Conservation (phyloP, 257 asterid genomes). For the Solanum chiquidenum region DNA sequence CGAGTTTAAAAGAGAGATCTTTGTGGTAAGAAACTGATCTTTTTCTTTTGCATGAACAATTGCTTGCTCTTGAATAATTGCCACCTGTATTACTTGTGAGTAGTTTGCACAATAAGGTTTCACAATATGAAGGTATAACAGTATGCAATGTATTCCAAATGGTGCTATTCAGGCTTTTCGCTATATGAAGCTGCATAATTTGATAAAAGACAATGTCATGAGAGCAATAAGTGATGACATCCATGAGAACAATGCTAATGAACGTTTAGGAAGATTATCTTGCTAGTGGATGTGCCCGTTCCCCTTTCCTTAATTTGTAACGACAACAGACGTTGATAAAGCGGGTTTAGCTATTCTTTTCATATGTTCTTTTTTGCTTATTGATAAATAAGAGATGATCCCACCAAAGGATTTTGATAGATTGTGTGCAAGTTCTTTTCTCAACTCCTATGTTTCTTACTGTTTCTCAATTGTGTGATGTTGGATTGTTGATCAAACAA, state of each 20-base stretch:
- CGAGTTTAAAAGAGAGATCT: conserved; percentile 84
- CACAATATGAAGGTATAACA: background rate
- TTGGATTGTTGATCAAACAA: background rate
- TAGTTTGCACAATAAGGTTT: background rate
- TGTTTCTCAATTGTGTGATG: background rate
- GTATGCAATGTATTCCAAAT: background rate
- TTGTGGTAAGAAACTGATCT: conserved; percentile 56
- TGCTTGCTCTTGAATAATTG: background rate
- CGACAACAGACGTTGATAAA: background rate
- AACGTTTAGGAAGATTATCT: background rate
- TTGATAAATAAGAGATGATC: background rate
- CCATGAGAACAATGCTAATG: background rate
- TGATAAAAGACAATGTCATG: background rate
- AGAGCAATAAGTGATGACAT: background rate
- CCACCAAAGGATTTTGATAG: too few species aligned
- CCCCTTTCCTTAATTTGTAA: background rate
- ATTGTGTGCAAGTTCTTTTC: background rate
- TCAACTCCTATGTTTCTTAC: background rate
- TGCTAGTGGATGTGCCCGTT: background rate
- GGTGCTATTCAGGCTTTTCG: background rate
- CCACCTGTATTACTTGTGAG: background rate
- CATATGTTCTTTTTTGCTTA: background rate
- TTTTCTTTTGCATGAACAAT: background rate
- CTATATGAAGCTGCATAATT: background rate
- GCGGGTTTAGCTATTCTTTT: background rate